Evolutionary conservation across 2,329 filamentous ascomycete genomes (phyloP).

Genomic region (Penicillium polonicum): DNA sequence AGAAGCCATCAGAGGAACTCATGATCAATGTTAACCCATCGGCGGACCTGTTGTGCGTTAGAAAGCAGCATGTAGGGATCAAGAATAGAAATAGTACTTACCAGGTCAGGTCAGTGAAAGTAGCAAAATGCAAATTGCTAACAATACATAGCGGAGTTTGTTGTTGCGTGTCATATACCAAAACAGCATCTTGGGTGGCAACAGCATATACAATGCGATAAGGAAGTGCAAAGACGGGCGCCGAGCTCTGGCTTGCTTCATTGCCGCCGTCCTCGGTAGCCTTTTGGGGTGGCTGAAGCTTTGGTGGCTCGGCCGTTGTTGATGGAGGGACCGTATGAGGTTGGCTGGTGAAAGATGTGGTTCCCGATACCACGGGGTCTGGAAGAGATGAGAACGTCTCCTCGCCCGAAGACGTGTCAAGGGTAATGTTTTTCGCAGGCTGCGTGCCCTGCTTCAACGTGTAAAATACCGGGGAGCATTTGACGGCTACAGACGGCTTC

Average conservation of each 20-base stretch:
- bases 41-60: conserved; percentile 59
- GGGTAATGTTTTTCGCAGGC: conserved; percentile 82
- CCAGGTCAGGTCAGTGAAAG: conserved; percentile 95
- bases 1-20: conserved; percentile 98
- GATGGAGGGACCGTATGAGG: conserved; percentile 76
- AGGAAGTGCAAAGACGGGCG: conserved; percentile 72
- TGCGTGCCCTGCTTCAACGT: conserved; percentile 68
- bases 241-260: conserved; percentile 55
- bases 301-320: conserved; percentile 48
- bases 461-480: conserved; percentile 89
- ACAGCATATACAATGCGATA: conserved; percentile 97
- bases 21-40: conserved; percentile 81
- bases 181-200: conserved; percentile 90
- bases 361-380: conserved; percentile 68
- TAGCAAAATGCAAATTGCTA: conserved; percentile 95
- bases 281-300: conserved; percentile 55
- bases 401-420: conserved; percentile 86
- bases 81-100: conserved; percentile 49
- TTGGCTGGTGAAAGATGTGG: conserved; percentile 41
- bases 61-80: conserved; percentile 17
- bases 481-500: conserved; percentile 94
- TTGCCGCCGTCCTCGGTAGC: conserved; percentile 51
- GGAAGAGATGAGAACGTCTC: conserved; percentile 81
- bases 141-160: conserved; percentile 90
- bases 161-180: conserved; percentile 96